Evolutionary conservation across 768 basidiomycete genomes (phyloP).

Genomic region (Panaeolus papilionaceus): DNA sequence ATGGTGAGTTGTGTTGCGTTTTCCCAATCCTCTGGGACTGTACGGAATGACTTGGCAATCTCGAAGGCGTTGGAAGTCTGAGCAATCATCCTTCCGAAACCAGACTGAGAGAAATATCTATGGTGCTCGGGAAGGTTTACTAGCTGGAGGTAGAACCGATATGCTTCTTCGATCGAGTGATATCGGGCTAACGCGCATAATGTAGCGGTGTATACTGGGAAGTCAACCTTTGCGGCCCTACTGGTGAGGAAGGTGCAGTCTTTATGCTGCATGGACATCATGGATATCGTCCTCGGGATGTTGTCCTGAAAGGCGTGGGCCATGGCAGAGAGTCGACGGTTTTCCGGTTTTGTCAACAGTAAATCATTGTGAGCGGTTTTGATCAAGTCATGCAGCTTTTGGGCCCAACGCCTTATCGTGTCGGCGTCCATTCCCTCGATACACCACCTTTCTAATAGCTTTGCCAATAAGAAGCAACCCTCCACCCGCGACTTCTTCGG

Average conservation of each 20-base stretch:
- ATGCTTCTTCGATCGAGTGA: not conserved
- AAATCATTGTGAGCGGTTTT: not conserved
- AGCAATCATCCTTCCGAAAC: constrained; percentile 2
- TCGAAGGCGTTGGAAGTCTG: not conserved
- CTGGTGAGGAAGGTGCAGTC: not conserved
- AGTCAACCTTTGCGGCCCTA: not conserved
- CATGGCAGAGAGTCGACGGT: not conserved
- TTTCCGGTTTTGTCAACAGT: not conserved
- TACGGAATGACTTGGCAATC: not conserved
- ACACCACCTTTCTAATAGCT: not conserved
- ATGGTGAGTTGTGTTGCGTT: not conserved
- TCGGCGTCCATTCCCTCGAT: not conserved
- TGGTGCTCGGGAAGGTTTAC: not conserved
- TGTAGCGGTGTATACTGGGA: not conserved
- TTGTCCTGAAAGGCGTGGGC: not conserved
- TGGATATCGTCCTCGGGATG: not conserved
- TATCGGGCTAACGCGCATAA: not conserved
- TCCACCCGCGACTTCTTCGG: not conserved
- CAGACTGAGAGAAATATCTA: not conserved
- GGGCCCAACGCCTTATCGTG: not conserved
- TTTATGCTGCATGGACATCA: not conserved
- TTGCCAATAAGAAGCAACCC: not conserved
- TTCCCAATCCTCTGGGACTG: not conserved
- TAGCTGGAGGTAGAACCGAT: not conserved
- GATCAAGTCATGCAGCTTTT: not conserved